Evolutionary conservation across 495 filamentous ascomycete species (phyloP).

Genomic region (Penicillium maclennaniae): DNA sequence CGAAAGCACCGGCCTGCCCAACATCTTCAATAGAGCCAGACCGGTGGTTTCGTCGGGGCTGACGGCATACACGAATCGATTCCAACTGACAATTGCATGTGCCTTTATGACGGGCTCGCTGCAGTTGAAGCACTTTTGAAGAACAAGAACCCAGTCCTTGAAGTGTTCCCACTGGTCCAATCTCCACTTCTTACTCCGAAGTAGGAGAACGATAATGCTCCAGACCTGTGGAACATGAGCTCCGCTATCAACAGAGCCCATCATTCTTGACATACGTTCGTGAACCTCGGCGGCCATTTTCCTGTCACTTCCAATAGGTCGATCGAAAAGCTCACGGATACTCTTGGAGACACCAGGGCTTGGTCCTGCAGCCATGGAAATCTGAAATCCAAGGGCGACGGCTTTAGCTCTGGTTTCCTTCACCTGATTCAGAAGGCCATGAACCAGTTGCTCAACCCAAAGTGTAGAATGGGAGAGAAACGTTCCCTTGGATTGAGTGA

Average conservation of each 20-base stretch:
- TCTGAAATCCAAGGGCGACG: constrained; percentile 65
- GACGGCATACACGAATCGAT: constrained; percentile 69
- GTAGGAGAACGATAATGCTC: constrained; percentile 73
- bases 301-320: constrained; percentile 49
- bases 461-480: constrained; percentile 55
- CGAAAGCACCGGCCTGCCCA: constrained; percentile 63
- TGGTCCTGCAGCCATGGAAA: constrained; percentile 59
- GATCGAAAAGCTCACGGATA: constrained; percentile 62
- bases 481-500: constrained; percentile 59
- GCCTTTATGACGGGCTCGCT: constrained; percentile 65
- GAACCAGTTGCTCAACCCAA: constrained; percentile 81
- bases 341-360: constrained; percentile 60
- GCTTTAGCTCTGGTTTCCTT: constrained; percentile 73
- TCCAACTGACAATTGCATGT: constrained; percentile 80
- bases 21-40: constrained; percentile 55
- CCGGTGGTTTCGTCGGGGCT: constrained; percentile 58
- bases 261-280: constrained; percentile 65
- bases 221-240: constrained; percentile 81
- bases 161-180: constrained; percentile 72
- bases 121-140: constrained; percentile 82
- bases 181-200: constrained; percentile 56
- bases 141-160: constrained; percentile 66
- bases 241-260: constrained; percentile 58
- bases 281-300: constrained; percentile 62
- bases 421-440: constrained; percentile 70